Evolutionary conservation across 129 eudicot genomes (phyloP), one percentile per base, ranked within the genome.

Genomic region (Dittrichia graveolens): DNA sequence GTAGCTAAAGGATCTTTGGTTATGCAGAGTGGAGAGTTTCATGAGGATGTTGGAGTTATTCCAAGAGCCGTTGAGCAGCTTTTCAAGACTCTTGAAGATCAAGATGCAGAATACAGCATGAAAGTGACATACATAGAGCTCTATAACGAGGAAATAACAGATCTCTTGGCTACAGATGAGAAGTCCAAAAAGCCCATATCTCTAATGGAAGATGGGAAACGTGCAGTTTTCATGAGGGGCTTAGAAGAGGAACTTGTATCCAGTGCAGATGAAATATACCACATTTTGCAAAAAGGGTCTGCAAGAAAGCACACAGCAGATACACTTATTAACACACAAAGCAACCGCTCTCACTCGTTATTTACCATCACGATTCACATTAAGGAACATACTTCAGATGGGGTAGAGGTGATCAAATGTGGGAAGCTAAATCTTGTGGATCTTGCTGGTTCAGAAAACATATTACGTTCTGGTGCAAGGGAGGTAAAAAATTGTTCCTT

Each of bases 361-460:
- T 79, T 87, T 71, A 78, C 92, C 6, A 84, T 87, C 78, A 81
- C 89, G 4, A 69, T 87, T 79, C 92, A 87, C 55, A 55, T 81
- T 7, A 87, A 87, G 81, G 92, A 84, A 47, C 73, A 24, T 47
- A 74, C 65, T 57, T 80, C 87, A 44, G 89, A 84, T 50, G 89
- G 92, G 39, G 87, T 78, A 42, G 92, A 87, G 55, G 66, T 87
- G n/a, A 79, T 79, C 60, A 87, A 81, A 79, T 81, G 83, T 79
- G 92, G 92, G n/a, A 87, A 81, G 76, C 75, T 87, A 18, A 87
- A 79, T 73, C 87, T 87, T 15, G 89, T 87, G 35, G 92, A 87
- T 68, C 89, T 87, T 69, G 89, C 92, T 73, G 92, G 92, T 59
- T 87, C 92, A 3, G 92, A 87, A 74, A 87, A 84, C 47, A 81